Evolutionary conservation across 2,329 filamentous ascomycete genomes (phyloP).

Genomic region (Ascochyta lentis): DNA sequence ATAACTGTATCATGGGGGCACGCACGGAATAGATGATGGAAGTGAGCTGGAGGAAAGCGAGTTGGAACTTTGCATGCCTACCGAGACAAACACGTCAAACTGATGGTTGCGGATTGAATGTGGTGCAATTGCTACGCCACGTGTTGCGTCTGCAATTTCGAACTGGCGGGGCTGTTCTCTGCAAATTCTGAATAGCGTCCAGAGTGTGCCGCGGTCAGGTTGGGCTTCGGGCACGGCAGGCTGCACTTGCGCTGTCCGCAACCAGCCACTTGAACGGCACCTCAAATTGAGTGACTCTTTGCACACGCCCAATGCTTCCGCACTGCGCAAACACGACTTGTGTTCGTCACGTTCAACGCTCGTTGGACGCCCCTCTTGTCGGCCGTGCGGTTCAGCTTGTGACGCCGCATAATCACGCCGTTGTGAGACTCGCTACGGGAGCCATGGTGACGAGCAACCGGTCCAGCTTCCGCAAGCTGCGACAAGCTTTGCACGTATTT

Average conservation of each 20-base stretch:
- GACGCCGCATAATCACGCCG: conserved; percentile 9
- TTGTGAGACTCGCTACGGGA: conserved; percentile 11
- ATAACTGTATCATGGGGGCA: not conserved
- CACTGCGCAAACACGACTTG: conserved; percentile 4
- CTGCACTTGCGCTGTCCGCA: not conserved
- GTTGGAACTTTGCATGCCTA: no score
- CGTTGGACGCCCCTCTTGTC: conserved; percentile 1
- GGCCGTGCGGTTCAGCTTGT: conserved; percentile 2
- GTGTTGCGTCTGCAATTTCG: not conserved
- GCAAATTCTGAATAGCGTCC: conserved; percentile 3
- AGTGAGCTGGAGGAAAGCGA: not conserved
- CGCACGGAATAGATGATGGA: not conserved
- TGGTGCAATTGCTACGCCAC: not conserved
- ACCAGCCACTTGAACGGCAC: conserved; percentile 1
- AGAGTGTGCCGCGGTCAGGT: not conserved
- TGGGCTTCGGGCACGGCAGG: not conserved
- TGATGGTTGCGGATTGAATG: no score
- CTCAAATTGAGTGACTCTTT: not conserved
- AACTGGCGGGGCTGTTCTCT: not conserved
- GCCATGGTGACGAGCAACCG: conserved; percentile 10
- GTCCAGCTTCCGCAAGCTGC: conserved; percentile 8
- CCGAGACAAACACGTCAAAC: no score
- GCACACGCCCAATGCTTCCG: not conserved
- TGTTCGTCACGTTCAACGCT: not conserved
- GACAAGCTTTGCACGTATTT: conserved; percentile 3